Base-by-base conservation (phyloP, 192 early-diverging fungal genomes). In the Coemansia sp. region DNA sequence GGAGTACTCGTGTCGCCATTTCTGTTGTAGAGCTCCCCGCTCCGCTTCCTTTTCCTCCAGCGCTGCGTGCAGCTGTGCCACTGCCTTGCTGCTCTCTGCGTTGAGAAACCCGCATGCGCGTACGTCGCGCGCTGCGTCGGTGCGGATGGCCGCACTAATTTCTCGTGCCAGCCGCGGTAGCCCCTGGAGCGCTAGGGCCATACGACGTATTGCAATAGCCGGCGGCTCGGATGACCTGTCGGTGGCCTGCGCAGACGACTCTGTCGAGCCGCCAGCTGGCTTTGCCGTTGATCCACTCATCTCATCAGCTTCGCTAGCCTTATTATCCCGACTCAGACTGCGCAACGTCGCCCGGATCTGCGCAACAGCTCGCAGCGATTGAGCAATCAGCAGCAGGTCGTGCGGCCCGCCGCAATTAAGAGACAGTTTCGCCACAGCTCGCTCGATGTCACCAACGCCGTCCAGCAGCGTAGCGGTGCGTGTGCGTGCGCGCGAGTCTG, bases 371-470 rank as follows among this genome's bases (percentile, higher is more conserved):
- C 83, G 71, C 10, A 90, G 70, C 0, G 89, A 86, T 5, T 69
- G 59, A 1, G 84, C 79, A 31, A 92, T 83, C 16, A 85, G 83
- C 22, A 89, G 41, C 14, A 89, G 67, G 65, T 91, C 88, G 22
- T 82, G 76, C 10, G 85, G 85, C 7, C 88, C 85, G 19, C 85
- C 85, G 56, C 82, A 82, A 26, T 82, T 79, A 19, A 92, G 78
- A 12, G 88, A 86, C n/a, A 92, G 60, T 57, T 88, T 85, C 65
- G 90, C 88, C 18, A 89, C 77, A 0, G 86, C 83, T 19, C 91
- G 81, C 67, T 89, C 87, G 0, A 86, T 84, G 62, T 92, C 91
- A 18, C 86, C 80, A 54, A 84, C 84, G 27, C 72, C 75, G 7
- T 71, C 60, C 27, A 97, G 59, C 22, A 88, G 64, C 41, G 87